Evolutionary conservation across 2,329 filamentous ascomycete species (phyloP).

Genomic region (Helicocarpus griseus): DNA sequence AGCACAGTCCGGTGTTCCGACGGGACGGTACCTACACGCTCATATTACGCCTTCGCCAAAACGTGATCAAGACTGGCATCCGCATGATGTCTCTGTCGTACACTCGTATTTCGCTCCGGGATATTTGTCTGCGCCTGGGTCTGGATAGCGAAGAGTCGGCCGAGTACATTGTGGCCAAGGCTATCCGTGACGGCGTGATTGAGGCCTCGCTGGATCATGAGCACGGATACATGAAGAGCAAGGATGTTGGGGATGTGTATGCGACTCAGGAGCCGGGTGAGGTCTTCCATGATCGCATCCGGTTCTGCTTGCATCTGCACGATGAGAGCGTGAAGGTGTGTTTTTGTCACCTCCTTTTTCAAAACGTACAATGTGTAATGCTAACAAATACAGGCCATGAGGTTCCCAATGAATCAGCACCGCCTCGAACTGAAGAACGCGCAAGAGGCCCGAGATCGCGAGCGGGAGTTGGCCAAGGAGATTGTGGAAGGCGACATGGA

Average conservation of each 20-base stretch:
- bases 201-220: conserved; percentile 91
- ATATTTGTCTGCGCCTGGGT: conserved; percentile 92
- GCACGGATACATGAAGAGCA: conserved; percentile 96
- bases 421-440: conserved; percentile 94
- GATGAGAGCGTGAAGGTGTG: conserved; percentile 95
- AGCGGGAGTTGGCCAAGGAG: conserved; percentile 96
- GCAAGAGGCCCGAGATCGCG: conserved; percentile 91
- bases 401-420: conserved; percentile 99
- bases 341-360: conserved; percentile 6
- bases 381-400: conserved; percentile 64
- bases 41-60: conserved; percentile 88
- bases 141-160: conserved; percentile 93
- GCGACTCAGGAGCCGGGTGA: conserved; percentile 91
- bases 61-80: conserved; percentile 98
- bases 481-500: conserved; percentile 96
- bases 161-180: conserved; percentile 98
- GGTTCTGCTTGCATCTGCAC: conserved; percentile 80
- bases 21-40: conserved; percentile 92
- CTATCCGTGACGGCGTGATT: conserved; percentile 93
- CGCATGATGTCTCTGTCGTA: conserved; percentile 99
- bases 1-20: conserved; percentile 75
- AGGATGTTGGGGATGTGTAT: conserved; percentile 91
- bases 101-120: conserved; percentile 89
- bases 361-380: conserved; percentile 3
- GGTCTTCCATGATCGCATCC: conserved; percentile 94